A percentile compares a stretch with the other conserved stretches of the same genome.
Conservation (phyloP, 768 basidiomycete species). For the Russula lepida region DNA sequence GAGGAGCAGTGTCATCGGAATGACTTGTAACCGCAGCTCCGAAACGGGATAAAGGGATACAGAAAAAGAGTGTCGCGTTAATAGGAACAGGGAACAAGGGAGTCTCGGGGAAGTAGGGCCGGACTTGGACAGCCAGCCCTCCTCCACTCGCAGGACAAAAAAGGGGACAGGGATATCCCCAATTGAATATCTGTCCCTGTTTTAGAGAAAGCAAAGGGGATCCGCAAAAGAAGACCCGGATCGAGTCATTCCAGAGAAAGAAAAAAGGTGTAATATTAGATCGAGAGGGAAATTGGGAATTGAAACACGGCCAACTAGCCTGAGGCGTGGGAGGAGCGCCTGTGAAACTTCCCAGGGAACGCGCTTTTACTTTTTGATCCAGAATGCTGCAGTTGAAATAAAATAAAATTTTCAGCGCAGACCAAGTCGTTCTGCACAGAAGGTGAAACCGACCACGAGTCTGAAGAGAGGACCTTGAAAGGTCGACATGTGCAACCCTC, state of each 20-base stretch:
- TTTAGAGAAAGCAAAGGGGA: not conserved
- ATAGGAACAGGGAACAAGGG: not conserved
- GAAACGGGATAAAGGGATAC: not conserved
- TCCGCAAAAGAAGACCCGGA: not conserved
- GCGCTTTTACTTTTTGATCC: not conserved
- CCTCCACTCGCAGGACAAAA: not conserved
- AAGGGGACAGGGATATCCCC: too few relatives aligned
- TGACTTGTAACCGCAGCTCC: not conserved
- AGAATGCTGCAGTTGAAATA: not conserved
- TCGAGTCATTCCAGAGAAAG: not conserved
- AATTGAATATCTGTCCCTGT: not conserved
- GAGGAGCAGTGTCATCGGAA: not conserved
- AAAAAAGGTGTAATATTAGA: not conserved
- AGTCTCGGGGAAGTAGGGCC: not conserved
- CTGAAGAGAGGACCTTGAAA: not conserved
- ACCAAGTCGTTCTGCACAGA: not conserved
- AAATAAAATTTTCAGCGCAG: not conserved
- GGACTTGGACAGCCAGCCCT: not conserved
- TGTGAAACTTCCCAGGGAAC: conserved; percentile 6
- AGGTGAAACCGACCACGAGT: not conserved
- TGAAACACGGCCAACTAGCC: not conserved
- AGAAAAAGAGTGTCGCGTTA: not conserved
- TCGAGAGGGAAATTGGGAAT: not conserved
- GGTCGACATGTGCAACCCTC: not conserved
- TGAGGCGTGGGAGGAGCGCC: conserved; percentile 4